Evolutionary conservation across 164 flowering plant genomes (phyloP).

Genomic region (Umbellularia californica): DNA sequence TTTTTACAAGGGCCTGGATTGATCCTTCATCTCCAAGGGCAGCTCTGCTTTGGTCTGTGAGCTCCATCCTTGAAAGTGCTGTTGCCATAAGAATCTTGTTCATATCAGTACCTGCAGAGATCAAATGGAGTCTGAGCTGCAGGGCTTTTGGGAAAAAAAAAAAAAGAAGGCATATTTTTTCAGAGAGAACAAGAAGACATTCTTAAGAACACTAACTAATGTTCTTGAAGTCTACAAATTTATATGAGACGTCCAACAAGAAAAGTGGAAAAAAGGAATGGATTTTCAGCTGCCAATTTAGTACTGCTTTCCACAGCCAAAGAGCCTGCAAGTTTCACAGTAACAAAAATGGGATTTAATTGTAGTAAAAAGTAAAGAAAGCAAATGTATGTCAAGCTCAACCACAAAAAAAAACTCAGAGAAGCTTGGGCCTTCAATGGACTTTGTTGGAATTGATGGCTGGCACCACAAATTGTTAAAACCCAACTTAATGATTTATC

Average conservation of each 20-base stretch:
- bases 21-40: conserved; percentile 71
- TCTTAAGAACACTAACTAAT: no score
- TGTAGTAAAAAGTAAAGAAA: not conserved
- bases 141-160: not conserved
- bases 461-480: not conserved
- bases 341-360: not conserved
- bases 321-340: no score
- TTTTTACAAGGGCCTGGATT: conserved; percentile 60
- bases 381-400: not conserved
- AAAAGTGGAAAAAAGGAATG: no score
- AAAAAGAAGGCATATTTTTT: not conserved
- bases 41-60: conserved; percentile 59
- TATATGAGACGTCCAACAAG: no score
- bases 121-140: not conserved
- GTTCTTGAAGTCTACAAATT: no score
- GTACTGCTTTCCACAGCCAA: no score
- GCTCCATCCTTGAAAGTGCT: conserved; percentile 76
- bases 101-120: conserved; percentile 78
- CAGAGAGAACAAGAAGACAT: no score
- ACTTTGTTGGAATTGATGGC: no score
- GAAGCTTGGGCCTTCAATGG: not conserved
- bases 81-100: conserved; percentile 85
- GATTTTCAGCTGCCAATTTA: no score
- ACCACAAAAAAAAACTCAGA: not conserved
- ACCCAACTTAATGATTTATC: not conserved